Evolutionary conservation across 805 yeast genomes (phyloP), one percentile per base, ranked within the genome.

Genomic region (Metschnikowia shivogae): DNA sequence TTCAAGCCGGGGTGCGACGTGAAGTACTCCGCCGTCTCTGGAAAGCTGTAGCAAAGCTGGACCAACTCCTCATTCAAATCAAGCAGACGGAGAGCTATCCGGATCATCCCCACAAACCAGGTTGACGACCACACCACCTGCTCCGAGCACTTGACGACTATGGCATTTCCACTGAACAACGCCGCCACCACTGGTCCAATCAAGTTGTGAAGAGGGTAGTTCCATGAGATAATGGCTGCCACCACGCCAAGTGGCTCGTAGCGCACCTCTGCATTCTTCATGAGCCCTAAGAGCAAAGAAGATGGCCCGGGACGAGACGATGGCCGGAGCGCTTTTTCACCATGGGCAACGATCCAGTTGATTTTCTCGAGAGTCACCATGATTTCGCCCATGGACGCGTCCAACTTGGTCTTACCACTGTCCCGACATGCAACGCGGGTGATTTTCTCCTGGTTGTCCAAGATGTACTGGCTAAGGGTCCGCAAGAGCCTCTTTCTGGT

Each of bases 361-460:
- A 92, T 67, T 63, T 93, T 93, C 62, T 93, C 99, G 47, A 92
- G 72, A 0, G 99, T 92, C 12, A 90, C 98, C 80, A 93, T 77
- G 39, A 93, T 88, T 66, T 92, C 97, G 41, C 97, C 97, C 89
- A 88, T 84, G 38, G 93, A 83, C 3, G 98, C 98, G 68, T 93
- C 98, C 34, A 93, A 71, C 83, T 86, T 84, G 1, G 98, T 90
- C 62, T 93, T 93, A 27, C 99, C 99, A 14, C 96, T 85, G 60
- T 93, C 99, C 53, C 99, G 75, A 62, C 98, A 93, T 0, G 98
- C 97, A 7, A 93, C 85, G 38, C 95, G 74, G 3, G 96, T 96
- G 39, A 93, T 78, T 41, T 82, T 80, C 45, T 84, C 90, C 63
- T 93, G 99, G 63, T 93, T 82, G 39, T 81, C 82, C 42, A 86